phyloP scores from a whole-genome alignment of 2,329 filamentous ascomycete species.

The Acarospora socialis region DNA sequence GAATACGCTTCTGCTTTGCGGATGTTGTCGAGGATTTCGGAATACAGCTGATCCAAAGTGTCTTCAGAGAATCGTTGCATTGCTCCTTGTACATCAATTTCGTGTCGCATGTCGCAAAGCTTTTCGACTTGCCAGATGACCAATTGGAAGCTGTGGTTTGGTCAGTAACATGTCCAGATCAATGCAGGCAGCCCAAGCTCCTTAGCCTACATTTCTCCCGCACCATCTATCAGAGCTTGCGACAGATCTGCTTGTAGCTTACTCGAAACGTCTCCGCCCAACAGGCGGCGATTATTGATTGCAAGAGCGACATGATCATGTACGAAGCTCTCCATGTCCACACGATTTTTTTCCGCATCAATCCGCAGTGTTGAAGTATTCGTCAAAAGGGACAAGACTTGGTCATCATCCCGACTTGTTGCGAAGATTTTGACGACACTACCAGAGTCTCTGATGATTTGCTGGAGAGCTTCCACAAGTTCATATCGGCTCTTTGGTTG shows the following conservation, averaged over 20 bases:
- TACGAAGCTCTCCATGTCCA: constrained; percentile 8
- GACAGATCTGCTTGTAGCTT: not conserved
- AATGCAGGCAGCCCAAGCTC: too few relatives aligned
- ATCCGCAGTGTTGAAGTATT: constrained; percentile 5
- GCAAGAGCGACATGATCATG: constrained; percentile 2
- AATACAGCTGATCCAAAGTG: constrained; percentile 2
- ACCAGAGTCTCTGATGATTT: constrained; percentile 4
- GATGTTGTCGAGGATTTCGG: constrained; percentile 1
- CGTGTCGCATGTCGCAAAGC: constrained; percentile 2
- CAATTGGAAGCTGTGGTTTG: constrained; percentile 7
- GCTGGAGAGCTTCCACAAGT: constrained; percentile 5
- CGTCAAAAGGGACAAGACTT: constrained; percentile 3
- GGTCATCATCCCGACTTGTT: constrained; percentile 10
- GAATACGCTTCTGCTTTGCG: not conserved
- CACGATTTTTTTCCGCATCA: constrained; percentile 2
- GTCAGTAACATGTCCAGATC: too few relatives aligned
- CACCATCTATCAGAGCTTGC: not conserved
- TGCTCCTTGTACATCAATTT: not conserved
- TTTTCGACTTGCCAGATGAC: constrained; percentile 8
- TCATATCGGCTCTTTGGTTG: constrained; percentile 5
- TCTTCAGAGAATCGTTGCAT: constrained; percentile 1
- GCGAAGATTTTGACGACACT: constrained; percentile 11
- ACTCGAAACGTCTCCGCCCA: not conserved
- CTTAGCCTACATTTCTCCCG: constrained; percentile 8
- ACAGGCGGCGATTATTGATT: constrained; percentile 3